phyloP scores from a whole-genome alignment of 1,284 basidiomycete genomes.

The Phlebopus sp. region DNA sequence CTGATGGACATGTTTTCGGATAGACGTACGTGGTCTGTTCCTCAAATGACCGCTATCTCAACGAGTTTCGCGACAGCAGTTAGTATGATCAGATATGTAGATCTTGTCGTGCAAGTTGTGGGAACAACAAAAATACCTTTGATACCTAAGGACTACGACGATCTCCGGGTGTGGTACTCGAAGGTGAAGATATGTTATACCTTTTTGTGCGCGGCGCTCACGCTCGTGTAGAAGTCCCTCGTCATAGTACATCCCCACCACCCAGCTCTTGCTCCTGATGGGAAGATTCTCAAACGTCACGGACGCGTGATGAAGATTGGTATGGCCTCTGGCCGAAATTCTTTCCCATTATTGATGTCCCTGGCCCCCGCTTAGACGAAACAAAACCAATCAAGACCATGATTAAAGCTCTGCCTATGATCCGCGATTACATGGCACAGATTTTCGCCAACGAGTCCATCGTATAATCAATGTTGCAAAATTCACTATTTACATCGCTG shows the following conservation, averaged over 20 bases:
- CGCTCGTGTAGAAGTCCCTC: slow-evolving; percentile 54
- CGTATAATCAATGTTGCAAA: too few relatives aligned
- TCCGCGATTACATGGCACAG: slow-evolving; percentile 49
- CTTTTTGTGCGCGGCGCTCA: slow-evolving; percentile 4
- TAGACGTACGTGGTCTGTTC: slow-evolving; percentile 49
- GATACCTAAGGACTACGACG: slow-evolving; percentile 49
- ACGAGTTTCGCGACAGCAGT: slow-evolving; percentile 29
- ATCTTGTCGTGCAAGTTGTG: slow-evolving; percentile 74
- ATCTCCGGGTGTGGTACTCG: slow-evolving; percentile 61
- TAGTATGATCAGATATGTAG: slow-evolving; percentile 60
- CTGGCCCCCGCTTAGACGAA: slow-evolving; percentile 44
- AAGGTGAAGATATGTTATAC: slow-evolving; percentile 39
- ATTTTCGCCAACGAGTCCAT: slow-evolving; percentile 9
- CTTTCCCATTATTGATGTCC: neutral
- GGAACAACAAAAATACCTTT: slow-evolving; percentile 61
- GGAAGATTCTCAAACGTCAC: slow-evolving; percentile 57
- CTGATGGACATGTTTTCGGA: slow-evolving; percentile 72
- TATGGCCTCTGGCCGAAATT: slow-evolving; percentile 25
- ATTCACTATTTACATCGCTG: slow-evolving; percentile 1
- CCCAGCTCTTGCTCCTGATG: slow-evolving; percentile 44
- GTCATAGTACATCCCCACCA: slow-evolving; percentile 62
- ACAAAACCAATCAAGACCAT: slow-evolving; percentile 61
- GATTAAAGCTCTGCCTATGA: slow-evolving; percentile 56
- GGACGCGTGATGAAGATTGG: slow-evolving; percentile 58
- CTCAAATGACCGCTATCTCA: slow-evolving; percentile 7